A percentile compares a stretch with the other conserved stretches of the same genome.
phyloP scores from a whole-genome alignment of 208 protist species.

The Naegleria lovaniensis region DNA sequence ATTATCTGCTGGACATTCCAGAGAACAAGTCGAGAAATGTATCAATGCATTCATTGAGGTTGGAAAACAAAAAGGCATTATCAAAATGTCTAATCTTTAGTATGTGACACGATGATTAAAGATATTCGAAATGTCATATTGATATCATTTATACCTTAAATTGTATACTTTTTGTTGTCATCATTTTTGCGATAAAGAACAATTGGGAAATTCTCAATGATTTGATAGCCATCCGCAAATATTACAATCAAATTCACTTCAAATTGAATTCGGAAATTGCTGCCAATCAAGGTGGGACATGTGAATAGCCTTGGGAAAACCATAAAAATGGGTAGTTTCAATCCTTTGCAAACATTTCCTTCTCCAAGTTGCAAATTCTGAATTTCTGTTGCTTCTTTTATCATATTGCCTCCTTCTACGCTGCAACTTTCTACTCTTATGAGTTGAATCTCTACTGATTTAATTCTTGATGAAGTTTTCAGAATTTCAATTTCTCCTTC shows the following conservation, averaged over 20 bases:
- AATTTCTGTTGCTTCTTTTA: slow-evolving; percentile 38
- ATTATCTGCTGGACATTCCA: slow-evolving; percentile 68
- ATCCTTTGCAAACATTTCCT: slow-evolving; percentile 56
- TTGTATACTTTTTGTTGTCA: not conserved
- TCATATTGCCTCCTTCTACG: not conserved
- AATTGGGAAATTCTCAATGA: slow-evolving; percentile 77
- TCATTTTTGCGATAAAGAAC: slow-evolving; percentile 45
- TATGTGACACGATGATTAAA: not conserved
- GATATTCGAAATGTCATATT: too few species aligned
- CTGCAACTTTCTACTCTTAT: slow-evolving; percentile 67
- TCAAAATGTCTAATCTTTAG: slow-evolving; percentile 23
- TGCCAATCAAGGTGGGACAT: slow-evolving; percentile 54
- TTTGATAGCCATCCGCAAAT: slow-evolving; percentile 56
- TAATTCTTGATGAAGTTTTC: slow-evolving; percentile 49
- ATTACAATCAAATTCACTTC: slow-evolving; percentile 73
- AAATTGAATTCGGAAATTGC: slow-evolving; percentile 69
- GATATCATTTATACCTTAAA: too few species aligned
- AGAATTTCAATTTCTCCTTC: slow-evolving; percentile 57
- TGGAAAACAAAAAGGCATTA: slow-evolving; percentile 51
- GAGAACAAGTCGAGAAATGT: slow-evolving; percentile 56
- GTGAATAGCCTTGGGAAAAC: slow-evolving; percentile 73
- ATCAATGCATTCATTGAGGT: slow-evolving; percentile 68
- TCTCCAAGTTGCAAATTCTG: slow-evolving; percentile 76
- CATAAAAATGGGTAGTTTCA: slow-evolving; percentile 71
- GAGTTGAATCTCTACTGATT: slow-evolving; percentile 72